These are phyloP conservation scores for Pythium pyrilobum DNA, from an alignment of 352 stramenopile species.

Conservation along the genomic window DNA sequence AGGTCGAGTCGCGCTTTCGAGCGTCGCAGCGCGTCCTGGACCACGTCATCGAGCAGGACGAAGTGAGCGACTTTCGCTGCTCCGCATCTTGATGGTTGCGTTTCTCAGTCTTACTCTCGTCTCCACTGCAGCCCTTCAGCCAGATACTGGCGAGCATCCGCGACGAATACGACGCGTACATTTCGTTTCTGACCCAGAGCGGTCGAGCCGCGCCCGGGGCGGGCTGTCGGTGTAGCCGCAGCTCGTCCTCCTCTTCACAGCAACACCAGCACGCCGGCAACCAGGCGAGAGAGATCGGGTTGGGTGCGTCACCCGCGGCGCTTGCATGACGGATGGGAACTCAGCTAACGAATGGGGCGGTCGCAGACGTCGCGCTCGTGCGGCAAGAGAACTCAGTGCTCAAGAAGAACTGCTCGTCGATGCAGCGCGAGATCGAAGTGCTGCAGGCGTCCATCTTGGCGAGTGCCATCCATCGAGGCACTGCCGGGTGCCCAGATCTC, in stretches of 20 bases:
- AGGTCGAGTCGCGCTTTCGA: slow-evolving; percentile 36
- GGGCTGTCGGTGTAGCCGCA: neutral
- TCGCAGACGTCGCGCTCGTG: slow-evolving; percentile 36
- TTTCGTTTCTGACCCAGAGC: slow-evolving; percentile 27
- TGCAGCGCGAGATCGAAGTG: slow-evolving; percentile 48
- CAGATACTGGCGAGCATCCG: slow-evolving; percentile 48
- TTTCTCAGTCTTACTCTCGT: too few species aligned
- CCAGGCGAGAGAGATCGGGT: slow-evolving; percentile 17
- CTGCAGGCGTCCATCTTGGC: slow-evolving; percentile 32
- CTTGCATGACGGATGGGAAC: neutral
- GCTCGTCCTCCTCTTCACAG: neutral
- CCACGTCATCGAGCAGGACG: slow-evolving; percentile 48
- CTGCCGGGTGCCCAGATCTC: neutral
- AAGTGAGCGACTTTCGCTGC: slow-evolving; percentile 26
- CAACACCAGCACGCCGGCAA: slow-evolving; percentile 12
- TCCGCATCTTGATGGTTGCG: too few species aligned
- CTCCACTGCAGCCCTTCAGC: slow-evolving; percentile 36
- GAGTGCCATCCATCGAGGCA: neutral
- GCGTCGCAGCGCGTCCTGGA: slow-evolving; percentile 51
- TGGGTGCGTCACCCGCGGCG: slow-evolving; percentile 4
- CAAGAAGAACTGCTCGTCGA: slow-evolving; percentile 38
- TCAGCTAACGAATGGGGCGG: neutral
- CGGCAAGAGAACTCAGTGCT: slow-evolving; percentile 51
- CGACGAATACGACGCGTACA: slow-evolving; percentile 52
- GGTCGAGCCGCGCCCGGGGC: neutral